Evolutionary conservation across 805 yeast species (phyloP).

Genomic region (Pichia nanzhaoensis): DNA sequence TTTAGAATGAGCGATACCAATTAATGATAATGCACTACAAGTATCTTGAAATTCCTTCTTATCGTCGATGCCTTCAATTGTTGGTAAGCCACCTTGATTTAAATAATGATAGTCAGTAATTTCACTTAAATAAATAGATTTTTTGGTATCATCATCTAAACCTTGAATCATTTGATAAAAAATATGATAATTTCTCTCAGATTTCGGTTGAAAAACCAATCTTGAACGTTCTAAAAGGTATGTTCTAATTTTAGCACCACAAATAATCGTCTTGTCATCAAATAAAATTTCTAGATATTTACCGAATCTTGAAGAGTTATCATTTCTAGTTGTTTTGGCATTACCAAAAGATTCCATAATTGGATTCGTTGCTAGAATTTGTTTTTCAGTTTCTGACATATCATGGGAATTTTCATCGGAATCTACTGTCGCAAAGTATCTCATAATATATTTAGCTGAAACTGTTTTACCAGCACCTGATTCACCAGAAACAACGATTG

Average conservation of each 20-base stretch:
- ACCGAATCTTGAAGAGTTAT: slow-evolving; percentile 96
- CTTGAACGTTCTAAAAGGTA: slow-evolving; percentile 90
- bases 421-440: slow-evolving; percentile 94
- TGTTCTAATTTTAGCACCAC: slow-evolving; percentile 93
- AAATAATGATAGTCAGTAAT: slow-evolving; percentile 73
- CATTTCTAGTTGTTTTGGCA: slow-evolving; percentile 95
- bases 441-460: slow-evolving; percentile 93
- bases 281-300: slow-evolving; percentile 89
- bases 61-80: slow-evolving; percentile 77
- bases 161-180: slow-evolving; percentile 88
- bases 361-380: slow-evolving; percentile 93
- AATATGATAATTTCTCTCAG: slow-evolving; percentile 93
- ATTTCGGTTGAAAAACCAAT: slow-evolving; percentile 82
- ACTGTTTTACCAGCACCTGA: slow-evolving; percentile 99
- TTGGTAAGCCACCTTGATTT: slow-evolving; percentile 77
- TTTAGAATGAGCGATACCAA: slow-evolving; percentile 57
- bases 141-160: slow-evolving; percentile 46
- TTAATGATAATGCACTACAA: slow-evolving; percentile 64
- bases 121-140: slow-evolving; percentile 50
- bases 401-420: slow-evolving; percentile 42
- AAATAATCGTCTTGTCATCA: slow-evolving; percentile 64
- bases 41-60: slow-evolving; percentile 71
- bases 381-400: slow-evolving; percentile 88
- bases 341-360: slow-evolving; percentile 98
- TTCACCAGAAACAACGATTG: slow-evolving; percentile 95